These are phyloP conservation scores for Daedalea quercina DNA, from an alignment of 768 basidiomycete genomes.

Conservation along the genomic window DNA sequence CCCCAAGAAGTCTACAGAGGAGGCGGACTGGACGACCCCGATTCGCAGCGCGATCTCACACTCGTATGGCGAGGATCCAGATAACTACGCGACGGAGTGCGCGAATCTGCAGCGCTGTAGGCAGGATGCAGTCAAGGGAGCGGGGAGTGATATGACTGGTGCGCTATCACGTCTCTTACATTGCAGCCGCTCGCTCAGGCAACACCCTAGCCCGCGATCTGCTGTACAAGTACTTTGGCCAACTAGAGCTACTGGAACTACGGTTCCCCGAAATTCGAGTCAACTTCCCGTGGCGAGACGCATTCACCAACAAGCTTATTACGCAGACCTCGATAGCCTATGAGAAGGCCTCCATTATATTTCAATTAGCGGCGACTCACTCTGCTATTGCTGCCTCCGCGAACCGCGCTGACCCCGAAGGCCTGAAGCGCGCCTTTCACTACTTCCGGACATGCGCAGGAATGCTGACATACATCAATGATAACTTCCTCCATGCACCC, in stretches of 20 bases:
- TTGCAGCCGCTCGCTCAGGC: neutral
- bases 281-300: slow-evolving; percentile 95
- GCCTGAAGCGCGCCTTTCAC: slow-evolving; percentile 88
- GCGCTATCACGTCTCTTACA: slow-evolving; percentile 16
- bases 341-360: slow-evolving; percentile 96
- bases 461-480: slow-evolving; percentile 98
- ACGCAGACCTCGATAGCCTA: slow-evolving; percentile 96
- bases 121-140: slow-evolving; percentile 94
- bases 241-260: slow-evolving; percentile 93
- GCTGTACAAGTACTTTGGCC: slow-evolving; percentile 98
- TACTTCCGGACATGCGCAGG: slow-evolving; percentile 88
- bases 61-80: slow-evolving; percentile 91
- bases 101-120: slow-evolving; percentile 82
- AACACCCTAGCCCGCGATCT: slow-evolving; percentile 71
- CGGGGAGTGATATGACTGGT: slow-evolving; percentile 96
- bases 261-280: slow-evolving; percentile 96
- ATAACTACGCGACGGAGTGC: slow-evolving; percentile 81
- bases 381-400: slow-evolving; percentile 85
- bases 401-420: slow-evolving; percentile 84
- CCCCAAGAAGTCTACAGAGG: slow-evolving; percentile 90
- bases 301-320: slow-evolving; percentile 90
- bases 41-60: slow-evolving; percentile 82
- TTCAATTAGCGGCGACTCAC: slow-evolving; percentile 92
- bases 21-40: slow-evolving; percentile 93
- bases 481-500: slow-evolving; percentile 97